Base-by-base conservation (phyloP, 2,329 filamentous ascomycete species). In the Laburnicola sp. region DNA sequence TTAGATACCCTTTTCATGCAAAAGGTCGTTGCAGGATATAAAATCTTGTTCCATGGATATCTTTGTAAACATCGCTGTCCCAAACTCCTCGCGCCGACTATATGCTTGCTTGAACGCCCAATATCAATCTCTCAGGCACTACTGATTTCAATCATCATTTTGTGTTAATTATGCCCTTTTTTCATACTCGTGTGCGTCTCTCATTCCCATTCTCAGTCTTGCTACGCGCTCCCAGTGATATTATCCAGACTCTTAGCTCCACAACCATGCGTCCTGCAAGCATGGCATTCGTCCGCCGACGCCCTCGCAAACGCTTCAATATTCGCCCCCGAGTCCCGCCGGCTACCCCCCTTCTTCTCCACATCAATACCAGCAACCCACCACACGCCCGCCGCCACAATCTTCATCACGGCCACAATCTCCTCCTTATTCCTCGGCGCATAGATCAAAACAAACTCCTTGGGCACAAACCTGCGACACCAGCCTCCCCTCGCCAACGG, bases 371-470 rank as follows among this genome's bases (percentile, higher is more conserved):
- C 76, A 54, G 73, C 74, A 45, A 82, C 80, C 78, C 81, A 91
- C 84, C 87, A 93, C 22, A 86, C 83, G 3, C 86, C 87, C 2
- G 89, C 89, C 59, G 85, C 82, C 49, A 94, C 84, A 58, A 95
- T 88, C 58, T 78, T 76, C 68, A 83, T 81, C 3, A 92, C 81
- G 44, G 84, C 79, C 45, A 82, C 78, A 25, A 94, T 71, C 68
- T 96, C 89, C 25, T 80, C 78, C 51, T 84, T 80, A 56, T 85
- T 79, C 63, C 88, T 76, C 2, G 91, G 90, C 16, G 90, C 88
- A 74, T 96, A 96, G 3, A 95, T 78, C 84, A 95, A 86, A 50
- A 90, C 78, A 70, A 95, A 95, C 36, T 87, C 86, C 3, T 79
- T 75, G 0, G 89, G 88, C 48, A 94, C 85, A 44, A 88, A 88